These are phyloP conservation scores for Stephanodiscus triporus DNA, from an alignment of 108 stramenopile species.

Conservation along the genomic window DNA sequence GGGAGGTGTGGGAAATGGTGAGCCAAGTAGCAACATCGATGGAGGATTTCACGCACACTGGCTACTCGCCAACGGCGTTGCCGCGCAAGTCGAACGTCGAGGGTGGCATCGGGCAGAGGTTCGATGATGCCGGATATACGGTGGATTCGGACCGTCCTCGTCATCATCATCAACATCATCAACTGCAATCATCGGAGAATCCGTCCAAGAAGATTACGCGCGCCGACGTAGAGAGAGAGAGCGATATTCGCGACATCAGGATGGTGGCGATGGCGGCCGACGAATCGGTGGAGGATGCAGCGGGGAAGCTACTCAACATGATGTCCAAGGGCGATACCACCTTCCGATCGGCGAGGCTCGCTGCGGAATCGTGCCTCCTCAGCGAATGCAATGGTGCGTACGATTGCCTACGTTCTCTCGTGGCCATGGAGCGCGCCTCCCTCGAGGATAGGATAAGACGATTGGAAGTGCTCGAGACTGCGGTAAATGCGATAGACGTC, in stretches of 20 bases:
- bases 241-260: slow-evolving; percentile 57
- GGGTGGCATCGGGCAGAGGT: neutral
- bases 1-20: slow-evolving; percentile 72
- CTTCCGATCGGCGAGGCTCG: slow-evolving; percentile 61
- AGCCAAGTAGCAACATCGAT: slow-evolving; percentile 53
- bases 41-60: slow-evolving; percentile 76
- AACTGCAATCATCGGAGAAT: slow-evolving; percentile 1
- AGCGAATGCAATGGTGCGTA: slow-evolving; percentile 67
- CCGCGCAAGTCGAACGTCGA: slow-evolving; percentile 1
- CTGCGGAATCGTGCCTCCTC: slow-evolving; percentile 71
- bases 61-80: slow-evolving; percentile 40
- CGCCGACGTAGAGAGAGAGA: slow-evolving; percentile 65
- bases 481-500: slow-evolving; percentile 61
- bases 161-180: slow-evolving; percentile 9
- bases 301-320: slow-evolving; percentile 57
- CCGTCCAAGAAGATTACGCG: slow-evolving; percentile 40
- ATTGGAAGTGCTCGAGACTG: slow-evolving; percentile 60
- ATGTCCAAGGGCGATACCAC: slow-evolving; percentile 65
- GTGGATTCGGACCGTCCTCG: neutral
- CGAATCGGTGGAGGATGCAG: slow-evolving; percentile 65
- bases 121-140: neutral
- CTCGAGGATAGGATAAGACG: slow-evolving; percentile 57
- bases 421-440: slow-evolving; percentile 58
- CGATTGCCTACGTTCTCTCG: slow-evolving; percentile 51
- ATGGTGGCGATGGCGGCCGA: slow-evolving; percentile 63